Evolutionary conservation across 1,284 basidiomycete genomes (phyloP), one percentile per base, ranked within the genome.

Genomic region (Leccinum colubrinum): DNA sequence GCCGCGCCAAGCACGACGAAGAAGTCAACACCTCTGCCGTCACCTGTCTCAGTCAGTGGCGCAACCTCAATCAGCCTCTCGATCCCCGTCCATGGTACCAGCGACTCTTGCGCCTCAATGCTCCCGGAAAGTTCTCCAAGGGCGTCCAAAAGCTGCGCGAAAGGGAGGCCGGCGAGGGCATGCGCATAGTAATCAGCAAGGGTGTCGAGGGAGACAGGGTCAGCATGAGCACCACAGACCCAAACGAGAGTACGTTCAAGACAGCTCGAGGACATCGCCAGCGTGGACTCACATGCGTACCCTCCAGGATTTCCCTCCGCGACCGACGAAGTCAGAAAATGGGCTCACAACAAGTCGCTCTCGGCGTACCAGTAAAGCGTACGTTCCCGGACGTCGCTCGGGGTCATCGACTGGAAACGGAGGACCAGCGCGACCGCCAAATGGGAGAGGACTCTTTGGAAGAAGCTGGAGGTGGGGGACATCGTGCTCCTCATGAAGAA

Each of bases 381-480:
- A 30, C 80, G 77, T 55, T 86, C 87, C 3, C 82, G 79, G 6
- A 72, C 76, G 37, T 81, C 80, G 12, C 68, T 81, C 0, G 93
- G 94, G 6, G 94, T 94, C 8, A 78, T 97, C 20, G 91, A 97
- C 75, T 94, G 89, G 20, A 50, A 78, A 54, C 85, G 86, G 57
- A 85, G 84, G 35, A 80, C 83, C 1, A 79, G 82, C 0, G 95
- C 94, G 0, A 85, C 88, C 0, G 90, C 93, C 1, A 82, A 85
- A 30, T 98, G 96, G 96, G 96, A 98, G 73, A 82, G 95, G 61
- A 98, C 97, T 3, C 79, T 98, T 1, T 99, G 97, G 97, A 98
- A 98, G 81, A 98, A 98, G 80, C 82, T 99, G 55, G 95, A 97
- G 75, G 96, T 98, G 5, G 97, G 97, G n/a, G 97, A 30, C 25